A percentile compares a stretch with the other conserved stretches of the same genome.
Evolutionary conservation across 371 early-diverging fungal genomes (phyloP).

Genomic region (Lichtheimia ramosa): DNA sequence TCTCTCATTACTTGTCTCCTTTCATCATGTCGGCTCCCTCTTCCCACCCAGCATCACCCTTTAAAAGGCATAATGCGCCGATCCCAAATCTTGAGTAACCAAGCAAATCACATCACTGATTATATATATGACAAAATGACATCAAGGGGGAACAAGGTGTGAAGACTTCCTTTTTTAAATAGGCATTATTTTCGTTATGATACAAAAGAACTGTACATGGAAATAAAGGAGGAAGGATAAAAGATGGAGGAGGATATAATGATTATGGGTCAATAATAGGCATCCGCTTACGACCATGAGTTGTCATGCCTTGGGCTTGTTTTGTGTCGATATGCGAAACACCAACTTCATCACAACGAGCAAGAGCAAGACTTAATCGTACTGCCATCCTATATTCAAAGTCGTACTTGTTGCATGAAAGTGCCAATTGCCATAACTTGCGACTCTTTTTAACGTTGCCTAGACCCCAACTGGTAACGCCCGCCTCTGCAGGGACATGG

Average conservation of each 20-base stretch:
- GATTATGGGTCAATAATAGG: slow-evolving; percentile 23
- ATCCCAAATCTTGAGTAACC: background rate
- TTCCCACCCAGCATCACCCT: background rate
- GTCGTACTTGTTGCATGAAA: slow-evolving; percentile 55
- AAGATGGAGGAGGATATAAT: background rate
- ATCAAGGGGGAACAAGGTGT: background rate
- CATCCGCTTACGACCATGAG: slow-evolving; percentile 49
- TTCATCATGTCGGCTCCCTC: background rate
- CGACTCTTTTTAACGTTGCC: slow-evolving; percentile 47
- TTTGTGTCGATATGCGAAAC: slow-evolving; percentile 23
- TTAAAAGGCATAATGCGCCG: too few relatives aligned
- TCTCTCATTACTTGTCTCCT: background rate
- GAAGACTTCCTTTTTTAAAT: background rate
- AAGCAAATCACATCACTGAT: background rate
- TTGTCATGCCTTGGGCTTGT: slow-evolving; percentile 30
- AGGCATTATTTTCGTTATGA: background rate
- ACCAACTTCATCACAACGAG: slow-evolving; percentile 46
- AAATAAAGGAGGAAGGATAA: background rate
- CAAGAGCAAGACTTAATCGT: slow-evolving; percentile 40
- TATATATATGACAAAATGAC: background rate
- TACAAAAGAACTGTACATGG: background rate
- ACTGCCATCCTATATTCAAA: slow-evolving; percentile 64
- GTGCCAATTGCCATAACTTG: slow-evolving; percentile 55
- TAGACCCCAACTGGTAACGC: slow-evolving; percentile 56
- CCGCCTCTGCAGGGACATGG: slow-evolving; percentile 45